Percentiles rank a stretch among this genome's conserved stretches.
phyloP scores from a whole-genome alignment of 306 rosid genomes.

The Begonia fuchsioides region DNA sequence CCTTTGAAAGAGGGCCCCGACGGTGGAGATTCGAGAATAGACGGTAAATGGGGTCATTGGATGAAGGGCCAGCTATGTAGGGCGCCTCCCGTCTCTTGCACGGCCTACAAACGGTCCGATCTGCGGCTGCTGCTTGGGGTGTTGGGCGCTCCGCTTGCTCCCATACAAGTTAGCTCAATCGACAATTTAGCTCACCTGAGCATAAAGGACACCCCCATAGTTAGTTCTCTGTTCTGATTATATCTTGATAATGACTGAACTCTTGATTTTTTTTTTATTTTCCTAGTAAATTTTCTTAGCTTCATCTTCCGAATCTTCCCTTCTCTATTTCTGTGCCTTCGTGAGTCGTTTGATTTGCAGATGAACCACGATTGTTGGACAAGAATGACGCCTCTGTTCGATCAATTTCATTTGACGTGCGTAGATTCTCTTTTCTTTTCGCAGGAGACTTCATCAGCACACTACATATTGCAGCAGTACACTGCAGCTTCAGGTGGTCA shows the following conservation, averaged over 20 bases:
- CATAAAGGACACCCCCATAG: constrained; percentile 58
- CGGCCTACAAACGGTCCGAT: constrained; percentile 61
- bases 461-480: constrained; percentile 55
- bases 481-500: constrained; percentile 57
- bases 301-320: background rate
- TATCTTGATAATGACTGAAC: background rate
- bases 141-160: background rate
- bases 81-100: constrained; percentile 49
- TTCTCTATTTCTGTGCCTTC: background rate
- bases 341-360: too few species aligned
- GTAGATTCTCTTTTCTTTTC: constrained; percentile 4
- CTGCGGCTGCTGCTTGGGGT: constrained; percentile 27
- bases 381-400: background rate
- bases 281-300: background rate
- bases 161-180: constrained; percentile 18
- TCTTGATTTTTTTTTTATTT: background rate
- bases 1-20: constrained; percentile 90
- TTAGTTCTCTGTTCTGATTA: constrained; percentile 11
- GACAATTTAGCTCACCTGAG: constrained; percentile 9
- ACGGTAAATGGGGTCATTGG: constrained; percentile 78
- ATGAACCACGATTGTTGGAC: background rate
- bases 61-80: constrained; percentile 66
- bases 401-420: background rate
- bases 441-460: constrained; percentile 55
- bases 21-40: constrained; percentile 43